A percentile compares a stretch with the other conserved stretches of the same genome.
Conservation (phyloP, 1,284 basidiomycete genomes). For the Ceratobasidium papillatum region DNA sequence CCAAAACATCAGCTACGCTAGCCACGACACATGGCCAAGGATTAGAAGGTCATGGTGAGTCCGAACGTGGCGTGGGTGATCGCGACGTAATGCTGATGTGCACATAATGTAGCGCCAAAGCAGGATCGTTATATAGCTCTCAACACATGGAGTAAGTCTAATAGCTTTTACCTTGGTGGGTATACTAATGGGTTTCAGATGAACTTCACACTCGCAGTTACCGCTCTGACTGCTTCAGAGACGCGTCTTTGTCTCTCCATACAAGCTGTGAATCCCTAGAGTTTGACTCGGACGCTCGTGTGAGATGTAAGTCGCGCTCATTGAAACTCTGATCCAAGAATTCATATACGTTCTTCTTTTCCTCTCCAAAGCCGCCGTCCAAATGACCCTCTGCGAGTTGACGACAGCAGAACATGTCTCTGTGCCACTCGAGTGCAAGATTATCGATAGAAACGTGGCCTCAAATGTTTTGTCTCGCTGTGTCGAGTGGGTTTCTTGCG, state of each 20-base stretch:
- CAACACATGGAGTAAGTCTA: constrained; percentile 1
- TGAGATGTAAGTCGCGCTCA: constrained; percentile 1
- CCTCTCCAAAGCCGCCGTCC: constrained; percentile 16
- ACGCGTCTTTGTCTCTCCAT: constrained; percentile 13
- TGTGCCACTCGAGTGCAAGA: constrained; percentile 35
- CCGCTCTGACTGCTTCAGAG: constrained; percentile 32
- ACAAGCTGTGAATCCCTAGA: constrained; percentile 29
- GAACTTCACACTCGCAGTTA: constrained; percentile 10
- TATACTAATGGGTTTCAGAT: background rate
- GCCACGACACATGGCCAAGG: background rate
- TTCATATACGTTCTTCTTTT: background rate
- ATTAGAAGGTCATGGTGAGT: background rate
- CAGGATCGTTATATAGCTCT: background rate
- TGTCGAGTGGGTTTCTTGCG: constrained; percentile 21
- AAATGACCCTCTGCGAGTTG: constrained; percentile 38
- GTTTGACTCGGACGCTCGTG: constrained; percentile 6
- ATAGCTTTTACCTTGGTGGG: background rate
- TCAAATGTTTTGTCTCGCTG: constrained; percentile 10
- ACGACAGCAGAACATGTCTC: constrained; percentile 36
- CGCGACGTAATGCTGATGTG: background rate
- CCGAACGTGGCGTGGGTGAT: background rate
- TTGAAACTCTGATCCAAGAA: background rate
- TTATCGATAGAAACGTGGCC: background rate
- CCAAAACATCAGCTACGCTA: background rate
- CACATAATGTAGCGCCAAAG: background rate